Evolutionary conservation across 441 rosid species (phyloP).

Genomic region (Rhodomyrtus psidioides): DNA sequence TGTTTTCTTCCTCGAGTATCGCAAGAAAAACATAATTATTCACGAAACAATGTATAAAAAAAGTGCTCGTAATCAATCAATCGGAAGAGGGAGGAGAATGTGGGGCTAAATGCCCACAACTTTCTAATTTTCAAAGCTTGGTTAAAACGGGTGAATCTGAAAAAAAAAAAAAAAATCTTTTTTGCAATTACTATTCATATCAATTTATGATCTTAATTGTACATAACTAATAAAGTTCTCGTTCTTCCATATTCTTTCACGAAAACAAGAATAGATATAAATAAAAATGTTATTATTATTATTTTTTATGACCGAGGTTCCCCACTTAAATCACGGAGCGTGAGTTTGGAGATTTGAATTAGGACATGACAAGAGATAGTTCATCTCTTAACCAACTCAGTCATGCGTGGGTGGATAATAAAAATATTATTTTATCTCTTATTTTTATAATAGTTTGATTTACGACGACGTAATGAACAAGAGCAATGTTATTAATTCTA

Average conservation of each 20-base stretch:
- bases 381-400: too few relatives aligned
- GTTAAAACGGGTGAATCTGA: too few relatives aligned
- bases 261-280: not conserved
- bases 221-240: fast-evolving
- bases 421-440: not conserved
- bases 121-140: not conserved
- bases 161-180: not conserved
- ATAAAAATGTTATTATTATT: fast-evolving
- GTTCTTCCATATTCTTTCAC: fast-evolving
- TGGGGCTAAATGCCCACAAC: not conserved
- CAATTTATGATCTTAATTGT: not conserved
- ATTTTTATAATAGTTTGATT: not conserved
- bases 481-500: fast-evolving
- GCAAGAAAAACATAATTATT: not conserved
- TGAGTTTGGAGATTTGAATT: too few relatives aligned
- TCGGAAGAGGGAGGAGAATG: not conserved
- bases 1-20: not conserved
- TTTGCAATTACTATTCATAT: not conserved
- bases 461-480: not conserved
- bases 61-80: not conserved
- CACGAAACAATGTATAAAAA: not conserved
- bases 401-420: too few relatives aligned
- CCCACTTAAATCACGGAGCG: too few relatives aligned
- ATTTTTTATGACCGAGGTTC: too few relatives aligned
- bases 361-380: too few relatives aligned